These are phyloP conservation scores for Aspergillus heteromorphus DNA, from an alignment of 495 filamentous ascomycete species.

Conservation along the genomic window DNA sequence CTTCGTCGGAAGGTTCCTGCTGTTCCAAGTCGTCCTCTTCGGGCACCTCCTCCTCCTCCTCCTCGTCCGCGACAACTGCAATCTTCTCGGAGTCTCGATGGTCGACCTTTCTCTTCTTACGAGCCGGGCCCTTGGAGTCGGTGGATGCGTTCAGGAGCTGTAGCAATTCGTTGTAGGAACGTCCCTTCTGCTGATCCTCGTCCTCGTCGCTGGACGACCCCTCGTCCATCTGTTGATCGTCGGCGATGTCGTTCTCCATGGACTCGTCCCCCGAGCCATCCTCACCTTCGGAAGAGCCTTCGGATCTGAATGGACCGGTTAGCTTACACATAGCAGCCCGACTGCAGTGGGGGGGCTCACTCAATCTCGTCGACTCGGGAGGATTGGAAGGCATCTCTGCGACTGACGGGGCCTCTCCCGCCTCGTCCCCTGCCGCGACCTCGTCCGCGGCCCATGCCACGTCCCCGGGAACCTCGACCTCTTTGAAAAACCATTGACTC, in stretches of 20 bases:
- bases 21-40: constrained; percentile 30
- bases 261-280: constrained; percentile 11
- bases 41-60: constrained; percentile 21
- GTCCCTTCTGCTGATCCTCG: constrained; percentile 32
- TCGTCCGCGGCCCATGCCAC: constrained; percentile 20
- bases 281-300: constrained; percentile 29
- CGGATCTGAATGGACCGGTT: constrained; percentile 24
- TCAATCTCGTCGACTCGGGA: constrained; percentile 39
- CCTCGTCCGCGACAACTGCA: constrained; percentile 10
- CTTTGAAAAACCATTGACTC: constrained; percentile 16
- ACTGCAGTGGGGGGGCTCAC: constrained; percentile 19
- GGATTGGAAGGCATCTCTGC: constrained; percentile 27
- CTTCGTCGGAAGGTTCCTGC: constrained; percentile 38
- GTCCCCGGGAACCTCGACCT: constrained; percentile 25
- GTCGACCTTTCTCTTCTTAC: constrained; percentile 65
- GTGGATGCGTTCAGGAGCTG: constrained; percentile 49
- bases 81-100: constrained; percentile 21
- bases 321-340: constrained; percentile 1
- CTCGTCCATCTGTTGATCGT: constrained; percentile 27
- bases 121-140: constrained; percentile 49
- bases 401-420: constrained; percentile 6
- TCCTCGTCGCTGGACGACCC: constrained; percentile 44
- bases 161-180: constrained; percentile 62
- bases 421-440: not conserved
- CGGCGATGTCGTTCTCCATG: constrained; percentile 20